Evolutionary conservation across 208 protist species (phyloP).

Genomic region (Porcisia deanei): DNA sequence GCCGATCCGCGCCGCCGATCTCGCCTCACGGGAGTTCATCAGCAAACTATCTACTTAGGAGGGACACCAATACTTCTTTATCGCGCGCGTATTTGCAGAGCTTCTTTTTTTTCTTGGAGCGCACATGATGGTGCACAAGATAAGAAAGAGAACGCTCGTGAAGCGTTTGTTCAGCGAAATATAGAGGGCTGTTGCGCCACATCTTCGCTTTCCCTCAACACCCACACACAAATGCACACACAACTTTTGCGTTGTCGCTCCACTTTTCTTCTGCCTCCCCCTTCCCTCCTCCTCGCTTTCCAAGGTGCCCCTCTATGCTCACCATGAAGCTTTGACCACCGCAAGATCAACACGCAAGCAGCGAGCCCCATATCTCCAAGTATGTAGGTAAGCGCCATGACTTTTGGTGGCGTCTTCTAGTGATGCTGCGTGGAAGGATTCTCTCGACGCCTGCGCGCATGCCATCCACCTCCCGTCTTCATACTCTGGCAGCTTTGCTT

Average conservation of each 20-base stretch:
- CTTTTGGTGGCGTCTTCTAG: background rate
- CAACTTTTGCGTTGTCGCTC: background rate
- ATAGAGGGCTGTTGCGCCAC: conserved; percentile 1
- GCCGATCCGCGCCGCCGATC: conserved; percentile 92
- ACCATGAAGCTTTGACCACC: background rate
- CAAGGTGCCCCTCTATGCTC: background rate
- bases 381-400: background rate
- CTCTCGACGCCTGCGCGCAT: background rate
- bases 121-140: background rate
- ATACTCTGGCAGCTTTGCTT: background rate
- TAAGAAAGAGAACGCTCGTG: background rate
- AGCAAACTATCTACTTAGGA: conserved; percentile 5
- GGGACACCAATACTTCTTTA: background rate
- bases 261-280: background rate
- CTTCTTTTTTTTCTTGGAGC: too few species aligned
- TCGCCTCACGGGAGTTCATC: conserved; percentile 85
- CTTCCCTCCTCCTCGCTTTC: background rate
- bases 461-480: background rate
- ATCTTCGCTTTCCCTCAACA: conserved; percentile 3
- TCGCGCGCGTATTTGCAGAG: background rate
- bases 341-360: background rate
- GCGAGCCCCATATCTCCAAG: background rate
- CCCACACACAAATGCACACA: background rate
- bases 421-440: background rate
- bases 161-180: background rate